phyloP scores from a whole-genome alignment of 164 flowering plant species.

The Malania oleifera region DNA sequence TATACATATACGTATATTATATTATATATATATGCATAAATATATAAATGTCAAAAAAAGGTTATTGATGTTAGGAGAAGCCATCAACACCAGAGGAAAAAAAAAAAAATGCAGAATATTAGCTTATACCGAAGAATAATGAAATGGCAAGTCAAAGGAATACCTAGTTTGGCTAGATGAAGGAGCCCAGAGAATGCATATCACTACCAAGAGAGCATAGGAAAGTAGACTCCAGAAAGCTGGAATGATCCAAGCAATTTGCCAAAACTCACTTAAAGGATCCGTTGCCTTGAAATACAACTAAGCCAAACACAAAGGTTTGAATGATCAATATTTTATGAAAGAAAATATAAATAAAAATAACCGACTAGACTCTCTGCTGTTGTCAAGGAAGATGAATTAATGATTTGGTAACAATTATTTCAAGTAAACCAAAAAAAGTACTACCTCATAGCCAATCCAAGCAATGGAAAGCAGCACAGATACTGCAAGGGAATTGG shows the following conservation, averaged over 20 bases:
- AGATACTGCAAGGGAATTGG: constrained; percentile 73
- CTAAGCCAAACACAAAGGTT: constrained; percentile 34
- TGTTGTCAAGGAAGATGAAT: too few relatives aligned
- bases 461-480: constrained; percentile 88
- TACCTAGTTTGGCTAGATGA: constrained; percentile 82
- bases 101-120: too few relatives aligned
- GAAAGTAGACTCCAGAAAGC: constrained; percentile 80
- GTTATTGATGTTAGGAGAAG: too few relatives aligned
- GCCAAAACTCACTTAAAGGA: constrained; percentile 73
- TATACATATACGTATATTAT: too few relatives aligned
- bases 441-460: constrained; percentile 88
- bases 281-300: constrained; percentile 84
- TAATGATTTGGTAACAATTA: too few relatives aligned
- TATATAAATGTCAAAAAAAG: too few relatives aligned
- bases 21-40: too few relatives aligned
- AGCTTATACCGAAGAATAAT: not conserved
- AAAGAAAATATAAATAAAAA: not conserved
- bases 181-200: constrained; percentile 84
- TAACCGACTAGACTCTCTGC: not conserved
- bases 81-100: too few relatives aligned
- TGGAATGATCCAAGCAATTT: constrained; percentile 77
- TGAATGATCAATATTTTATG: not conserved
- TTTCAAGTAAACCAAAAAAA: not conserved
- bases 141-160: not conserved
- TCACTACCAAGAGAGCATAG: constrained; percentile 54